Evolutionary conservation across 768 basidiomycete species (phyloP).

Genomic region (Serendipita indica): DNA sequence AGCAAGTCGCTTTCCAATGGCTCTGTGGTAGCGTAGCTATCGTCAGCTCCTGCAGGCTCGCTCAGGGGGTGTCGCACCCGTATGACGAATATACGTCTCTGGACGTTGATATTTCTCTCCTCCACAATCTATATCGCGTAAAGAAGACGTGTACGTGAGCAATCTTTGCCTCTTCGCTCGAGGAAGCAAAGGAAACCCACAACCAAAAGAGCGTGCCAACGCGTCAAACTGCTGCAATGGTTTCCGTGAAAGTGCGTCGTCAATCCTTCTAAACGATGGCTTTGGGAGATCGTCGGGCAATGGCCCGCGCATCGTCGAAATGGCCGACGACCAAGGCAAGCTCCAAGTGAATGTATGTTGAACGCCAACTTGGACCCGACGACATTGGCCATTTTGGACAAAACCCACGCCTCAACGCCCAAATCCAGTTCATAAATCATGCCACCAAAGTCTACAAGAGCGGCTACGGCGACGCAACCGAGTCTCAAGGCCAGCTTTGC

Average conservation of each 20-base stretch:
- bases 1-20: constrained; percentile 86
- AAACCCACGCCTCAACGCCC: background rate
- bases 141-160: constrained; percentile 19
- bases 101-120: constrained; percentile 59
- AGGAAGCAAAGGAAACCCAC: constrained; percentile 29
- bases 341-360: background rate
- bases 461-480: background rate
- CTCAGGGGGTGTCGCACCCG: constrained; percentile 38
- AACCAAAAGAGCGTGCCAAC: constrained; percentile 56
- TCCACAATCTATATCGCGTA: constrained; percentile 36
- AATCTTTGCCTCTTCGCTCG: background rate
- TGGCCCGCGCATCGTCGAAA: background rate
- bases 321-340: background rate
- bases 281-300: constrained; percentile 2
- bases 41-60: background rate
- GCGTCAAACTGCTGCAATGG: constrained; percentile 49
- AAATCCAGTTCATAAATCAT: constrained; percentile 19
- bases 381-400: background rate
- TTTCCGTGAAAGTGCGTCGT: constrained; percentile 46
- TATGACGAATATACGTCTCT: constrained; percentile 80
- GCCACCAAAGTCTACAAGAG: background rate
- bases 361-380: background rate
- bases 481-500: constrained; percentile 6
- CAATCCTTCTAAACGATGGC: constrained; percentile 28
- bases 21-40: constrained; percentile 31